phyloP scores from a whole-genome alignment of 805 yeast genomes.

The Lipomyces sp. region DNA sequence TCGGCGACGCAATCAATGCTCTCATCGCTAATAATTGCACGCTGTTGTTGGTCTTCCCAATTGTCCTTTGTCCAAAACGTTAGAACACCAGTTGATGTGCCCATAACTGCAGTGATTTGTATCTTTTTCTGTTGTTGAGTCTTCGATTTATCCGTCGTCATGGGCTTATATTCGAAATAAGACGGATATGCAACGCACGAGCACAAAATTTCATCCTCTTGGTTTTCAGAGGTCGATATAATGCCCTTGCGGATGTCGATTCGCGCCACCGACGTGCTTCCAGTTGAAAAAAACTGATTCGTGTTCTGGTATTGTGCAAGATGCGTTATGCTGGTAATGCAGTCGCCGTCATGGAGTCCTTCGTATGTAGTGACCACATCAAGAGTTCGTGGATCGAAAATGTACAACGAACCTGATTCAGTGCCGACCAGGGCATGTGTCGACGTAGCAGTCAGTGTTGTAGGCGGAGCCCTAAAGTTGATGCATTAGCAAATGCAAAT shows the following conservation, averaged over 20 bases:
- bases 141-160: background rate
- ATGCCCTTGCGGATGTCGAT: constrained; percentile 75
- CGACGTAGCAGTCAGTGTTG: constrained; percentile 36
- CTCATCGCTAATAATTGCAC: constrained; percentile 67
- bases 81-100: constrained; percentile 87
- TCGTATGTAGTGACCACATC: constrained; percentile 48
- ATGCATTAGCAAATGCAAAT: background rate
- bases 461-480: constrained; percentile 26
- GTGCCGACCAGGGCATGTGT: constrained; percentile 46
- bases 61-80: constrained; percentile 78
- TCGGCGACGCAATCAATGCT: constrained; percentile 66
- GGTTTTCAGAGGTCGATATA: constrained; percentile 71
- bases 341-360: constrained; percentile 59
- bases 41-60: constrained; percentile 65
- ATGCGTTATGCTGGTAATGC: constrained; percentile 64
- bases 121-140: constrained; percentile 1
- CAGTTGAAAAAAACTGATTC: constrained; percentile 74
- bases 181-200: constrained; percentile 51
- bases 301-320: constrained; percentile 63
- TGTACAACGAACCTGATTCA: constrained; percentile 66
- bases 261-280: constrained; percentile 75
- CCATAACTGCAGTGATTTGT: constrained; percentile 55
- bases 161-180: constrained; percentile 21
- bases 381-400: constrained; percentile 57
- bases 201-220: constrained; percentile 86